Conservation (phyloP, 768 basidiomycete genomes). For the Rickenella mellea region DNA sequence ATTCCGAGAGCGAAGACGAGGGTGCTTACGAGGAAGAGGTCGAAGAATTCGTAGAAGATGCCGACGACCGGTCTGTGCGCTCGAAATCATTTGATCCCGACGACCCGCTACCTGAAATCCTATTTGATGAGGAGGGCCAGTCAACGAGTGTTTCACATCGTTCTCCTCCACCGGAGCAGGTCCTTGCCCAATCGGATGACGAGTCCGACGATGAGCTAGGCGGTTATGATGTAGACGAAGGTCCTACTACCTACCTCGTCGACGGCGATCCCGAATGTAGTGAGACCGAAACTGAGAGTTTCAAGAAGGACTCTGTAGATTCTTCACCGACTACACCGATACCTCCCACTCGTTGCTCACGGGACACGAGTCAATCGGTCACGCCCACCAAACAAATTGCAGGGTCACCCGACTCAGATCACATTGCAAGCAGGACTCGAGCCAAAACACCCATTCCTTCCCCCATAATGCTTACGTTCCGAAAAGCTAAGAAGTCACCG, state of each 20-base stretch:
- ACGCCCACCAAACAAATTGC: no score
- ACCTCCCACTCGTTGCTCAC: no score
- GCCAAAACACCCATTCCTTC: constrained; percentile 1
- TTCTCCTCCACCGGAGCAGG: not conserved
- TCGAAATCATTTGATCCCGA: not conserved
- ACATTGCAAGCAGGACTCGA: not conserved
- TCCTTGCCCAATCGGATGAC: constrained; percentile 9
- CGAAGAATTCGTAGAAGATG: constrained; percentile 7
- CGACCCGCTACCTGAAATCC: not conserved
- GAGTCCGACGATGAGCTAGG: constrained; percentile 43
- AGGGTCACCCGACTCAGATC: not conserved
- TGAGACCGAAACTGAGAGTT: constrained; percentile 1
- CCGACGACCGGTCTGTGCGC: not conserved
- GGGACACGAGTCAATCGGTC: no score
- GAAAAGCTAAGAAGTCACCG: not conserved
- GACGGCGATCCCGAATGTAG: constrained; percentile 27
- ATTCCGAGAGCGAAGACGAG: constrained; percentile 9
- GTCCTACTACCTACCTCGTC: constrained; percentile 18
- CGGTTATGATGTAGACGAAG: constrained; percentile 32
- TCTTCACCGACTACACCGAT: not conserved
- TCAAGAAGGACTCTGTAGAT: not conserved
- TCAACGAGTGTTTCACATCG: constrained; percentile 1
- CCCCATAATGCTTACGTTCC: constrained; percentile 4
- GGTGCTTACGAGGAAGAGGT: constrained; percentile 18
- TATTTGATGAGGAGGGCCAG: not conserved